These are phyloP conservation scores for Metschnikowia drakensbergensis DNA, from an alignment of 805 yeast genomes.

Conservation along the genomic window DNA sequence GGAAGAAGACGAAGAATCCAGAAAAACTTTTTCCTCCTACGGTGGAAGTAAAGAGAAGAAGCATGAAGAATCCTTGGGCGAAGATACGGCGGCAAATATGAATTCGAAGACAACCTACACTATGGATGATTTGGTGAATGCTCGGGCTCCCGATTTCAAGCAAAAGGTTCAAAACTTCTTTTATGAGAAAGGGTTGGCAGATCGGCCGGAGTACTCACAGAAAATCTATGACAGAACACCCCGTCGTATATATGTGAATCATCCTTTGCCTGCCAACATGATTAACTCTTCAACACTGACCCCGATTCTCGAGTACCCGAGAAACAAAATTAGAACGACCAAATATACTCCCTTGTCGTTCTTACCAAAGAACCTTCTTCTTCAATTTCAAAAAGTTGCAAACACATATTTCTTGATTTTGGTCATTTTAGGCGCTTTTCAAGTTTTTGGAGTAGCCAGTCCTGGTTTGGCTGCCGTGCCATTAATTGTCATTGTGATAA, in stretches of 20 bases:
- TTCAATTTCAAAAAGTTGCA: conserved; percentile 78
- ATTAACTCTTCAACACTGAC: conserved; percentile 50
- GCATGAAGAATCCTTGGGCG: neutral
- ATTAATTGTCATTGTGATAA: conserved; percentile 66
- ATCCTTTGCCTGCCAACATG: conserved; percentile 44
- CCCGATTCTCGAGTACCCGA: conserved; percentile 60
- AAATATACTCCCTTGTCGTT: conserved; percentile 90
- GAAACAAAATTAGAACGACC: conserved; percentile 93
- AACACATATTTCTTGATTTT: conserved; percentile 79
- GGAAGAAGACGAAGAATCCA: conserved; percentile 7
- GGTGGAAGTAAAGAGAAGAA: conserved; percentile 5
- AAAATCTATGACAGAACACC: conserved; percentile 37
- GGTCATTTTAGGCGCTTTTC: conserved; percentile 75
- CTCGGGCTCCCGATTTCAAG: conserved; percentile 12
- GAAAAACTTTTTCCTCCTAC: neutral
- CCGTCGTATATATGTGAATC: conserved; percentile 47
- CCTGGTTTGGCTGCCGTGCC: conserved; percentile 78
- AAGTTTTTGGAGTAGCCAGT: conserved; percentile 75
- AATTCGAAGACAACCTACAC: conserved; percentile 6
- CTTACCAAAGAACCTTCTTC: conserved; percentile 74
- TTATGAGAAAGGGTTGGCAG: conserved; percentile 19
- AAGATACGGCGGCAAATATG: conserved; percentile 1
- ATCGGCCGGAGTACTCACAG: conserved; percentile 33
- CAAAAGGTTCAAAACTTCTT: conserved; percentile 16
- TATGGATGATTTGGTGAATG: conserved; percentile 12